phyloP scores from a whole-genome alignment of 768 basidiomycete genomes.

The Tulasnella sp. region DNA sequence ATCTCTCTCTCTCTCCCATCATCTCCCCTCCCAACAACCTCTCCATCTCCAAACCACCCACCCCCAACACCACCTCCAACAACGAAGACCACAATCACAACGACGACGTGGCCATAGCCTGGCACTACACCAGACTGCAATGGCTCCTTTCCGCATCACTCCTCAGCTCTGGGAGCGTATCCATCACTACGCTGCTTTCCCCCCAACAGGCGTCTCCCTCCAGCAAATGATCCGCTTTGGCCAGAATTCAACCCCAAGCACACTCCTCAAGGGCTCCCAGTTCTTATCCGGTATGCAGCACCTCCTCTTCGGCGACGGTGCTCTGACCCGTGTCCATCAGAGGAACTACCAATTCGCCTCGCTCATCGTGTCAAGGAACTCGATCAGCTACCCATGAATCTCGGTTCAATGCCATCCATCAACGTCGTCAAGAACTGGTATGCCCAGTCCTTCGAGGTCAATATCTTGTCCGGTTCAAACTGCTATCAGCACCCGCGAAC shows the following conservation, averaged over 20 bases:
- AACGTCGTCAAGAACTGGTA: constrained; percentile 98
- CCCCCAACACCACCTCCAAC: background rate
- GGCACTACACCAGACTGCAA: background rate
- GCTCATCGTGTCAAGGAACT: constrained; percentile 96
- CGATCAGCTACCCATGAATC: constrained; percentile 84
- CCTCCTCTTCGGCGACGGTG: constrained; percentile 24
- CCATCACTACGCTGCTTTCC: constrained; percentile 84
- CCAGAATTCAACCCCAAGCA: constrained; percentile 91
- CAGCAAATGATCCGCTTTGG: constrained; percentile 99
- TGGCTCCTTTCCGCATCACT: constrained; percentile 55
- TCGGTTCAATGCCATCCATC: constrained; percentile 86
- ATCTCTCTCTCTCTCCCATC: background rate
- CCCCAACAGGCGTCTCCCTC: constrained; percentile 89
- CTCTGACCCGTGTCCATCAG: constrained; percentile 34
- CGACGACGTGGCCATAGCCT: background rate
- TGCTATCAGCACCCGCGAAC: background rate
- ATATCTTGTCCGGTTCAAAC: constrained; percentile 28
- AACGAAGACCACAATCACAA: background rate
- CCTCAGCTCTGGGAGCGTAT: constrained; percentile 81
- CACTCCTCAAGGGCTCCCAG: constrained; percentile 83
- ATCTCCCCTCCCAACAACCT: background rate
- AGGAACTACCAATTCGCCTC: constrained; percentile 90
- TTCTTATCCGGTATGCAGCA: constrained; percentile 61
- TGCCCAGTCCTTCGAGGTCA: constrained; percentile 93
- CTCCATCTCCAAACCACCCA: background rate